Conservation (phyloP, 2,329 filamentous ascomycete species). For the Celoporthe dispersa region DNA sequence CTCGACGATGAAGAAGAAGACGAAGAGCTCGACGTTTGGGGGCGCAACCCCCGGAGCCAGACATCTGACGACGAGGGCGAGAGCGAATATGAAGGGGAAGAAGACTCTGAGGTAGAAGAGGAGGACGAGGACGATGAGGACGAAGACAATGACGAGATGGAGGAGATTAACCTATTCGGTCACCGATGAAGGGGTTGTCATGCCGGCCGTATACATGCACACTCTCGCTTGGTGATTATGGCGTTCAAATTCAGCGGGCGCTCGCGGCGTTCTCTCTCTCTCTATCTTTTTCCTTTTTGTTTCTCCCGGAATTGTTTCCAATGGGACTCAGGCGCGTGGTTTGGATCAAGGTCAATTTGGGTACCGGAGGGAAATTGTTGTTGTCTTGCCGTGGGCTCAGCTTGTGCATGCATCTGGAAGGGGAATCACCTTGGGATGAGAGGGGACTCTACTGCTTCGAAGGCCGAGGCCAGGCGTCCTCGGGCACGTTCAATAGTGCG, state of each 20-base stretch:
- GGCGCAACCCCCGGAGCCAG: slow-evolving; percentile 10
- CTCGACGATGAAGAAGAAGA: slow-evolving; percentile 42
- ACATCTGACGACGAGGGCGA: slow-evolving; percentile 48
- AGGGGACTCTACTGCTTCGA: slow-evolving; percentile 6
- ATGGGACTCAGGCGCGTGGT: neutral
- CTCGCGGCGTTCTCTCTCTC: neutral
- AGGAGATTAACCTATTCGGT: slow-evolving; percentile 55
- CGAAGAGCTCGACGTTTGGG: slow-evolving; percentile 60
- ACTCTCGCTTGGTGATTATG: slow-evolving; percentile 13
- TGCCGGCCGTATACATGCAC: neutral
- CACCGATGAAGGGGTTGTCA: slow-evolving; percentile 41
- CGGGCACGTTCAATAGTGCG: neutral
- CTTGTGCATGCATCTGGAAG: slow-evolving; percentile 17
- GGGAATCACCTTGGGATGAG: slow-evolving; percentile 7
- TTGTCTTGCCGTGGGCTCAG: neutral
- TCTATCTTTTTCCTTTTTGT: neutral
- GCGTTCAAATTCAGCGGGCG: slow-evolving; percentile 19
- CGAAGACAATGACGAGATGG: slow-evolving; percentile 55
- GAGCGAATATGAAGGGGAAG: slow-evolving; percentile 49
- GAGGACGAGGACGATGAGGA: slow-evolving; percentile 45
- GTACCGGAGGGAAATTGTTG: neutral
- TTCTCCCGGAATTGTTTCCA: too few species aligned
- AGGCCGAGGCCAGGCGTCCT: slow-evolving; percentile 14
- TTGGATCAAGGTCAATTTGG: neutral
- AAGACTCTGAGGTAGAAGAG: slow-evolving; percentile 54